These are phyloP conservation scores for Phialocephala sp. DNA, from an alignment of 2,329 filamentous ascomycete species.

Conservation along the genomic window DNA sequence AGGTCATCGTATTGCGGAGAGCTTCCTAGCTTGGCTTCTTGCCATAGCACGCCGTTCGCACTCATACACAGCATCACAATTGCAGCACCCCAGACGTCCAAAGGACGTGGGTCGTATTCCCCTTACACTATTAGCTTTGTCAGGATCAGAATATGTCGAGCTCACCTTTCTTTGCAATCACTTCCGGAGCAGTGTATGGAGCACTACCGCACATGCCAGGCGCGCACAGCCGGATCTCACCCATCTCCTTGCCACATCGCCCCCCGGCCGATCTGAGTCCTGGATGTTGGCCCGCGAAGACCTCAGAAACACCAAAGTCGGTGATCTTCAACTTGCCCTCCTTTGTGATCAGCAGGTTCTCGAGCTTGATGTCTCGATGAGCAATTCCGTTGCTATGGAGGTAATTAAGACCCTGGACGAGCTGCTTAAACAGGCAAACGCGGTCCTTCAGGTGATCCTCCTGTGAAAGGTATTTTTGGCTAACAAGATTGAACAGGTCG, in stretches of 20 bases:
- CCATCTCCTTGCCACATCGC: conserved; percentile 76
- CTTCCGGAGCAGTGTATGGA: conserved; percentile 88
- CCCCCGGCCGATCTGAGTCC: conserved; percentile 75
- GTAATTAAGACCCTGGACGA: conserved; percentile 81
- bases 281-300: conserved; percentile 82
- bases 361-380: conserved; percentile 89
- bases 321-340: conserved; percentile 88
- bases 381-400: conserved; percentile 85
- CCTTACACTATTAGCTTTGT: conserved; percentile 40
- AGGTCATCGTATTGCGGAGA: conserved; percentile 66
- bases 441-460: conserved; percentile 71
- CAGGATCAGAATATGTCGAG: background rate
- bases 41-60: conserved; percentile 77
- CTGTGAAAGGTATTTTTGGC: conserved; percentile 69
- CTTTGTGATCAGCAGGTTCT: conserved; percentile 80
- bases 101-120: conserved; percentile 73
- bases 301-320: conserved; percentile 88
- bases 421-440: conserved; percentile 87
- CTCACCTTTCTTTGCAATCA: conserved; percentile 68
- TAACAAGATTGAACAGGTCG: conserved; percentile 78
- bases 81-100: conserved; percentile 87
- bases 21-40: conserved; percentile 60
- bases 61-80: conserved; percentile 82
- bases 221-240: conserved; percentile 70
- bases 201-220: conserved; percentile 85